Evolutionary conservation across 345 rosid species (phyloP), one percentile per base, ranked within the genome.

Genomic region (Microcos paniculata): DNA sequence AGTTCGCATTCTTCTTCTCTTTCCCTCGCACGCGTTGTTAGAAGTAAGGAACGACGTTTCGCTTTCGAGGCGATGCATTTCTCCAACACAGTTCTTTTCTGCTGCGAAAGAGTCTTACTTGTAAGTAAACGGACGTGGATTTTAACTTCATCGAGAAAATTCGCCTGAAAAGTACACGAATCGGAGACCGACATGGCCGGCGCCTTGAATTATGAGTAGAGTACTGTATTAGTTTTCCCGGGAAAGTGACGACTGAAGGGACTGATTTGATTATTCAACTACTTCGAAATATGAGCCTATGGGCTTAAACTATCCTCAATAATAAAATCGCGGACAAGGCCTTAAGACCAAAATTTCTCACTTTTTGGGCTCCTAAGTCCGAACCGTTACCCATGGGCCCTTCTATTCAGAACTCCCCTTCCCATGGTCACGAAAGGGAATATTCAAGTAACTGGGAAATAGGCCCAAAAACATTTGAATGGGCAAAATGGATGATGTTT

Each of bases 211-310:
- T 43, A 30, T 31, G 43, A 35, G 40, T 69, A 2, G 9, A 68
- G 9, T 10, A 5, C 43, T 49, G 28, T 23, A 30, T 15, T 35
- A 64, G 19, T 79, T 79, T 74, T 69, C 75, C 75, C 66, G 64
- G 59, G 58, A 61, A 69, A 51, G 10, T 2, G 30, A 35, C 38
- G 3, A 40, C 40, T 35, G 4, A 7, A 65, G 30, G 19, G 33
- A 33, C n/a, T 3, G 57, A 31, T 68, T 68, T 67, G 21, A 26
- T 26, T 19, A 67, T 45, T 8, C 8, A 66, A 40, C 14, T 65
- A 1, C 16, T 42, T 35, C 10, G 31, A 21, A 65, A 42, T 66
- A 2, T 7, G 33, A n/a, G 70, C 16, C 21, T 23, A 66, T 43
- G 70, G 21, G 31, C 33, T 42, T 15, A 65, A 11, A 5, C 18